These are phyloP conservation scores for Tephrocybe sp. DNA, from an alignment of 768 basidiomycete genomes.

Conservation along the genomic window DNA sequence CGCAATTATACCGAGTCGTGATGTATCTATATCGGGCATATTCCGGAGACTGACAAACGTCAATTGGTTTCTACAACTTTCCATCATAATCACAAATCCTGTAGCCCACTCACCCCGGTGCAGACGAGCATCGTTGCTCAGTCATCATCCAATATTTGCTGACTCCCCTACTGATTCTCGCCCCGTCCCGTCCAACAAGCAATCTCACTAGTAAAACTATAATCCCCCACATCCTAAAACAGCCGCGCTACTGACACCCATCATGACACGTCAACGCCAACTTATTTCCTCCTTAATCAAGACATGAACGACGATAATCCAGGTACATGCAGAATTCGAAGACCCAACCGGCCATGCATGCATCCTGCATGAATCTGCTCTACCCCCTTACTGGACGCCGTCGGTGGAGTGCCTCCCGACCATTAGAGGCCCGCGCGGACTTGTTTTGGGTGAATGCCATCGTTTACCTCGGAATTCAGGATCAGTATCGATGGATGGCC, in stretches of 20 bases:
- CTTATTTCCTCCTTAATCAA: conserved; percentile 2
- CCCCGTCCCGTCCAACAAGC: not conserved
- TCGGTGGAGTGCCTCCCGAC: not conserved
- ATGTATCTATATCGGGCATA: too few species aligned
- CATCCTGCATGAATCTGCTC: not conserved
- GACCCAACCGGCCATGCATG: not conserved
- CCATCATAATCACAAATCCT: conserved; percentile 8
- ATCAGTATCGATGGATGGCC: not conserved
- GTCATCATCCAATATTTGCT: conserved; percentile 10
- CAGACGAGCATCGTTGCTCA: not conserved
- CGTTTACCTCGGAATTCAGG: conserved; percentile 14
- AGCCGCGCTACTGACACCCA: not conserved
- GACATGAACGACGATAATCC: conserved; percentile 9
- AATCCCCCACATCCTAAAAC: not conserved
- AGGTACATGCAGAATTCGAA: too few species aligned
- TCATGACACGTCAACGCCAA: conserved; percentile 11
- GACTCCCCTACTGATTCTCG: not conserved
- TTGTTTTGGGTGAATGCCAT: not conserved
- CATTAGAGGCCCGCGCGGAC: conserved; percentile 8
- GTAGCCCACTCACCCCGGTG: not conserved
- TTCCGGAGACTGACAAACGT: conserved; percentile 8
- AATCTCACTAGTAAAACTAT: not conserved
- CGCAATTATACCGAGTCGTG: too few species aligned
- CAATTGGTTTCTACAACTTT: conserved; percentile 1
- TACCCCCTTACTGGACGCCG: too few species aligned